phyloP scores from a whole-genome alignment of 148 eudicot species.

The Cornus controversa region DNA sequence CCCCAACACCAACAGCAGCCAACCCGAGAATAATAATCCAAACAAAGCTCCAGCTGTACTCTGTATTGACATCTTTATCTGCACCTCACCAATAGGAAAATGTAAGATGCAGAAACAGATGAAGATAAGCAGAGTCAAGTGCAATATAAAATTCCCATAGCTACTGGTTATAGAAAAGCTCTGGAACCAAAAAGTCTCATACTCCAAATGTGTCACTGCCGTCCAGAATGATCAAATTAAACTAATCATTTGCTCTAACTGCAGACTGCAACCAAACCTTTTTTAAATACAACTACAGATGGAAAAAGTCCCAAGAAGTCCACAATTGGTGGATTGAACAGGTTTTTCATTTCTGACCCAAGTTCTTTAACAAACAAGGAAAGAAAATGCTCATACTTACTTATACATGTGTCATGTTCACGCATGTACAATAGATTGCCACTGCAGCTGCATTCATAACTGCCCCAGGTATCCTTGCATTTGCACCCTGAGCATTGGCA shows the following conservation, averaged over 20 bases:
- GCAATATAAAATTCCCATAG: background rate
- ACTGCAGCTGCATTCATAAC: conserved; percentile 73
- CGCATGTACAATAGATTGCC: conserved; percentile 68
- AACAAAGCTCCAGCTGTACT: conserved; percentile 58
- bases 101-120: background rate
- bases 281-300: background rate
- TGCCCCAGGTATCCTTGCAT: conserved; percentile 94
- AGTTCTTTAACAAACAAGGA: background rate
- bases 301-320: background rate
- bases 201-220: background rate
- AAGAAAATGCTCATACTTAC: conserved; percentile 33
- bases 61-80: conserved; percentile 50
- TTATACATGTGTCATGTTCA: conserved; percentile 87
- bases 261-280: background rate
- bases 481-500: conserved; percentile 87
- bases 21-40: conserved; percentile 68
- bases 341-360: background rate
- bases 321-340: background rate
- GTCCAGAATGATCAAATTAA: no score
- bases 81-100: conserved; percentile 14
- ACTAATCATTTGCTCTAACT: background rate
- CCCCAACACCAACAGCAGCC: conserved; percentile 61
- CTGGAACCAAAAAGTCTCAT: background rate
- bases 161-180: background rate
- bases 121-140: background rate